These are phyloP conservation scores for Eucalyptus coolabah DNA, from an alignment of 345 rosid genomes.

Conservation along the genomic window DNA sequence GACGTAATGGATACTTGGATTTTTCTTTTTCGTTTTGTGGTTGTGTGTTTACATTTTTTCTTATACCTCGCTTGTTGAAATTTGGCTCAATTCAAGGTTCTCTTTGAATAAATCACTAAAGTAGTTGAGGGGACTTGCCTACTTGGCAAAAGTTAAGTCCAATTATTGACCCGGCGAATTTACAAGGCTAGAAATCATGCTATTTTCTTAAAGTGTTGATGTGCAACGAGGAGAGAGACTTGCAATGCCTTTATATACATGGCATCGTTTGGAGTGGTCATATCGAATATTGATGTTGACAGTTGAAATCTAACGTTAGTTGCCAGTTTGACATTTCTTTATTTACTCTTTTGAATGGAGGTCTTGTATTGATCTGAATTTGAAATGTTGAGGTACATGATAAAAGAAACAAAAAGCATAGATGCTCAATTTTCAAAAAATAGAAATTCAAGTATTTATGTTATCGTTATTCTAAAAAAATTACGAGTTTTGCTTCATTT, in stretches of 20 bases:
- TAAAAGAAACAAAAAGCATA: neutral
- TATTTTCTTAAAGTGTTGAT: neutral
- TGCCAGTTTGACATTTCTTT: neutral
- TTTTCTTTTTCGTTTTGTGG: neutral
- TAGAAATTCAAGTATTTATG: neutral
- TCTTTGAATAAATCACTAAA: neutral
- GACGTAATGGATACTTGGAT: neutral
- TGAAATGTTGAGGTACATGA: neutral
- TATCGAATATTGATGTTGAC: neutral
- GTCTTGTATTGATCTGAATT: accelerated
- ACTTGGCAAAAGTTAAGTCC: neutral
- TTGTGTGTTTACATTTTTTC: neutral
- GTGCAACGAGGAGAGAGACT: neutral
- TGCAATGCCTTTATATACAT: neutral
- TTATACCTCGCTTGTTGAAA: accelerated
- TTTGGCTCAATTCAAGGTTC: neutral
- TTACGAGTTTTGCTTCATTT: neutral
- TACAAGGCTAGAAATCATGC: neutral
- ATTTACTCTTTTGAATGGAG: accelerated
- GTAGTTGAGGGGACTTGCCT: neutral
- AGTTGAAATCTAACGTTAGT: neutral
- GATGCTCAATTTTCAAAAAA: neutral
- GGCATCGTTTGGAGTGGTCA: neutral
- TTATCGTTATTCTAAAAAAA: accelerated
- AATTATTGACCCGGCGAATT: neutral